Percentiles rank a stretch among this genome's conserved stretches.
phyloP scores from a whole-genome alignment of 2,329 filamentous ascomycete genomes.

The Pseudopithomyces maydicus region DNA sequence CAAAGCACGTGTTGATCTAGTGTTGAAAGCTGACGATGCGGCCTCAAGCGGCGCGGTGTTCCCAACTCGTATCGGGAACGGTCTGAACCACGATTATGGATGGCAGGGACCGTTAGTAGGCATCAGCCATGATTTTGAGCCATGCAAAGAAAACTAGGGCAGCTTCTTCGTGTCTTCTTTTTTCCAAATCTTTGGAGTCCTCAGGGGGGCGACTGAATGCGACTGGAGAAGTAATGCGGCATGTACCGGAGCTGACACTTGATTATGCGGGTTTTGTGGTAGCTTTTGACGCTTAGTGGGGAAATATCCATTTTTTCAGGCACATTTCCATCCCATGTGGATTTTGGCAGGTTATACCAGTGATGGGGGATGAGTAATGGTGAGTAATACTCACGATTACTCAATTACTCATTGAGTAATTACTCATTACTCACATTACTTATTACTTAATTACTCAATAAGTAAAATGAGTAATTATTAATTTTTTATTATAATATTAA shows the following conservation, averaged over 20 bases:
- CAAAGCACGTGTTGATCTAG: not conserved
- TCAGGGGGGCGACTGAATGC: not conserved
- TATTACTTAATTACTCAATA: too few species aligned
- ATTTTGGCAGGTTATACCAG: not conserved
- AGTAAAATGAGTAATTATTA: too few species aligned
- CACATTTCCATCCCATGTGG: too few species aligned
- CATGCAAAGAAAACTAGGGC: not conserved
- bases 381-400: too few species aligned
- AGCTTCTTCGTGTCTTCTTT: too few species aligned
- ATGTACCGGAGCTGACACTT: not conserved
- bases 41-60: not conserved
- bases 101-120: not conserved
- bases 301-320: not conserved
- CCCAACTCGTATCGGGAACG: not conserved
- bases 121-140: conserved; percentile 1
- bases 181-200: too few species aligned
- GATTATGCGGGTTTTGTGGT: not conserved
- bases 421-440: too few species aligned
- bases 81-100: not conserved
- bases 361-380: too few species aligned
- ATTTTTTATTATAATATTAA: too few species aligned
- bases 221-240: not conserved
- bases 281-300: not conserved
- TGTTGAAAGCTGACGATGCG: not conserved
- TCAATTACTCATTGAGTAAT: too few species aligned